Evolutionary conservation across 257 asterid species (phyloP).

Genomic region (Solanum sitiens): DNA sequence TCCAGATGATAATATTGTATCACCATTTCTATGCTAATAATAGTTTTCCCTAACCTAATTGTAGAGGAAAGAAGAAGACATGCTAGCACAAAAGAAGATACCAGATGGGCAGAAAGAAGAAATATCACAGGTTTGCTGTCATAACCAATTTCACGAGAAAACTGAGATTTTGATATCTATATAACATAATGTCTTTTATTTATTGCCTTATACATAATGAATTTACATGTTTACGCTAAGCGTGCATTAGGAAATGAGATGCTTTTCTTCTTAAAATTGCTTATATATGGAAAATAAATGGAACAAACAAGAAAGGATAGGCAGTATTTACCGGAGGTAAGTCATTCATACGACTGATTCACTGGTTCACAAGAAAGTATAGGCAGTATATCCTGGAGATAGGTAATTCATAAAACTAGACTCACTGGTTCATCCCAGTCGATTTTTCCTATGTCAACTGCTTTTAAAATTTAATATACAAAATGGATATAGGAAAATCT

Average conservation of each 20-base stretch:
- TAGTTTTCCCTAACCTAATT: conserved; percentile 6
- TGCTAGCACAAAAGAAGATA: conserved; percentile 96
- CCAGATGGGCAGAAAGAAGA: conserved; percentile 92
- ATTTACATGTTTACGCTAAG: not conserved
- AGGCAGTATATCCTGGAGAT: not conserved
- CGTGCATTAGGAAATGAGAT: not conserved
- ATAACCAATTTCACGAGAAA: not conserved
- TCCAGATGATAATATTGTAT: conserved; percentile 2
- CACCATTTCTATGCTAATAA: conserved; percentile 18
- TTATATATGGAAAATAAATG: not conserved
- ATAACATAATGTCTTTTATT: not conserved
- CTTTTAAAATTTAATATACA: not conserved
- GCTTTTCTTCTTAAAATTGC: not conserved
- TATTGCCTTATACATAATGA: not conserved
- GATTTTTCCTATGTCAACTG: not conserved
- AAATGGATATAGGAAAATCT: not conserved
- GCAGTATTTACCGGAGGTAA: not conserved
- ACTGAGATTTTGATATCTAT: not conserved
- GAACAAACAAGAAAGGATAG: not conserved
- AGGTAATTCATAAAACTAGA: not conserved
- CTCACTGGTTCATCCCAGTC: not conserved
- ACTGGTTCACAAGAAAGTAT: not conserved
- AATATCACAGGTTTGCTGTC: conserved; percentile 72
- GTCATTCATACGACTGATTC: not conserved
- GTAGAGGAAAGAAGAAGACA: conserved; percentile 84